Evolutionary conservation across 257 asterid genomes (phyloP).

Genomic region (Orobanche coerulescens): DNA sequence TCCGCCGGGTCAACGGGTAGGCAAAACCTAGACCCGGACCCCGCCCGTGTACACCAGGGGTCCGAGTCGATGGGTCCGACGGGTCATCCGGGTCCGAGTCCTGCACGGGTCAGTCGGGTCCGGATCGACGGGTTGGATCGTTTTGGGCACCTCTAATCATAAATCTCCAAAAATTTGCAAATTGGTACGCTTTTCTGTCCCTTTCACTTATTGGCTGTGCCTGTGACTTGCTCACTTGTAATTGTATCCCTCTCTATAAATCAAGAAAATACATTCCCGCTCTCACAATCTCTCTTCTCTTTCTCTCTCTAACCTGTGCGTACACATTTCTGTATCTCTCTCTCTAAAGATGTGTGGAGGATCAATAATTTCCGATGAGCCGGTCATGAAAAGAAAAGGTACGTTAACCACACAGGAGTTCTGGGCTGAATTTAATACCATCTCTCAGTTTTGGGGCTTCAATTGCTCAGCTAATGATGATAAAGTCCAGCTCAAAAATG

Average conservation of each 20-base stretch:
- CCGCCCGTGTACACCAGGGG: no score
- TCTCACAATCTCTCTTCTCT: background rate
- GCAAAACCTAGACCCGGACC: no score
- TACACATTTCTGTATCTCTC: slow-evolving; percentile 18
- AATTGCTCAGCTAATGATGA: slow-evolving; percentile 26
- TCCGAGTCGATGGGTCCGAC: no score
- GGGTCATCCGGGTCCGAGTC: no score
- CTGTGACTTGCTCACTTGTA: slow-evolving; percentile 10
- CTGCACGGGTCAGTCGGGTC: no score
- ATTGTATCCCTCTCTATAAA: slow-evolving; percentile 23
- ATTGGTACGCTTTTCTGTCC: slow-evolving; percentile 5
- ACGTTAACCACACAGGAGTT: slow-evolving; percentile 42
- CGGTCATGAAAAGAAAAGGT: slow-evolving; percentile 37
- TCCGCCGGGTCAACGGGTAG: no score
- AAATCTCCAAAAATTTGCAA: slow-evolving; percentile 17
- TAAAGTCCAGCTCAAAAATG: slow-evolving; percentile 8
- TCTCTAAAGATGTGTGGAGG: slow-evolving; percentile 68
- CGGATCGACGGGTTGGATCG: no score
- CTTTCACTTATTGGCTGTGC: slow-evolving; percentile 20
- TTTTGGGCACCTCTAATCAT: no score
- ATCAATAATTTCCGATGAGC: slow-evolving; percentile 63
- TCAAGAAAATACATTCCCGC: slow-evolving; percentile 6
- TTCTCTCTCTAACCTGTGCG: slow-evolving; percentile 16
- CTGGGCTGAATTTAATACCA: slow-evolving; percentile 60
- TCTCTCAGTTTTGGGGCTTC: slow-evolving; percentile 61